Percentiles rank a stretch among this genome's conserved stretches.
Conservation (phyloP, 495 filamentous ascomycete genomes). For the Neurospora pannonica region DNA sequence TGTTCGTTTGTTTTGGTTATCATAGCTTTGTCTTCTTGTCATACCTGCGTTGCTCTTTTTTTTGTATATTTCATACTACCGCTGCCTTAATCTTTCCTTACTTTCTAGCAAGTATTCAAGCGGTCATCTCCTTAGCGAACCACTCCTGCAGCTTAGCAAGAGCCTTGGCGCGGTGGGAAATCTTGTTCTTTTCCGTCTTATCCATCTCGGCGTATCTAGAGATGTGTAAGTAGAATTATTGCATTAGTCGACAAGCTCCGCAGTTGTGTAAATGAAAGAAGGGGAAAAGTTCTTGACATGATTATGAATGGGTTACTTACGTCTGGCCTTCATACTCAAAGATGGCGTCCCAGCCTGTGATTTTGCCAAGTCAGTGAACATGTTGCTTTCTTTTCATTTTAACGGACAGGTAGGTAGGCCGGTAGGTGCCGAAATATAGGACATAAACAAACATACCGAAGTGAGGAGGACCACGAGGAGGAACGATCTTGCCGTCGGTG, state of each 20-base stretch:
- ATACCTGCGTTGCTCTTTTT: neutral
- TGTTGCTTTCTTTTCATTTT: neutral
- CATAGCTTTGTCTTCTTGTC: neutral
- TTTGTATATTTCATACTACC: neutral
- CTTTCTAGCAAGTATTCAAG: slow-evolving; percentile 1
- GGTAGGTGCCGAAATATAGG: neutral
- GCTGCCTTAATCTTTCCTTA: neutral
- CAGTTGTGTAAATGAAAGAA: neutral
- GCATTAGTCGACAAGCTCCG: slow-evolving; percentile 1
- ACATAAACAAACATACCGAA: slow-evolving; percentile 57
- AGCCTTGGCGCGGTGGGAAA: slow-evolving; percentile 84
- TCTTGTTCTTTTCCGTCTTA: slow-evolving; percentile 79
- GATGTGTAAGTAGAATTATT: neutral
- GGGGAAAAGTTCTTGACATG: neutral
- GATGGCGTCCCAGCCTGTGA: slow-evolving; percentile 82
- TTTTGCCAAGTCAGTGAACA: neutral
- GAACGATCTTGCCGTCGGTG: slow-evolving; percentile 66
- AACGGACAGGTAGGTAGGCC: neutral
- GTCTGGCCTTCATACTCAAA: slow-evolving; percentile 93
- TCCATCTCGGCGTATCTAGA: slow-evolving; percentile 86
- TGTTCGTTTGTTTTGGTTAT: neutral
- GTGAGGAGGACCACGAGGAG: slow-evolving; percentile 58
- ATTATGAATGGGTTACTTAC: slow-evolving; percentile 32
- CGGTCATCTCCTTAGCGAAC: slow-evolving; percentile 48
- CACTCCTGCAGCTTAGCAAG: slow-evolving; percentile 76